phyloP scores from a whole-genome alignment of 805 yeast species.

The Metschnikowia noctiluminum region DNA sequence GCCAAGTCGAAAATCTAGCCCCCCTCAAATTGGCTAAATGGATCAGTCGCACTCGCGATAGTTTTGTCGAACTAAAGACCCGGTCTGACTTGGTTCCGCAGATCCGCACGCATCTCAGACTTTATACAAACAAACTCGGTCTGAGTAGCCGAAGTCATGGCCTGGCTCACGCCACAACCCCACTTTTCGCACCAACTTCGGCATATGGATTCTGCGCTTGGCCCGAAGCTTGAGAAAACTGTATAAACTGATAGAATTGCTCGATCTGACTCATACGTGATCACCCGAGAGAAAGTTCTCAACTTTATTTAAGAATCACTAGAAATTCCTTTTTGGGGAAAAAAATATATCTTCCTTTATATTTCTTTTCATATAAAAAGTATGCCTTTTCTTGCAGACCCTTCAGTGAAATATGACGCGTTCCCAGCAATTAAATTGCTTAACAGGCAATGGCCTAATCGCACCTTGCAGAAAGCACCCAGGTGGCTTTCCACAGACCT shows the following conservation, averaged over 20 bases:
- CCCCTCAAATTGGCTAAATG: too few relatives aligned
- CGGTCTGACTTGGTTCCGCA: too few relatives aligned
- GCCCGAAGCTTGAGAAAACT: neutral
- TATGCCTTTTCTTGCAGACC: slow-evolving; percentile 46
- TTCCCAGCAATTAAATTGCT: slow-evolving; percentile 56
- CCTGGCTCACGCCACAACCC: slow-evolving; percentile 4
- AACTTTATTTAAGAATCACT: too few relatives aligned
- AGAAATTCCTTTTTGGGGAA: too few relatives aligned
- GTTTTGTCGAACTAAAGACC: too few relatives aligned
- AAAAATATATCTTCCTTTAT: too few relatives aligned
- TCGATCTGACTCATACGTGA: slow-evolving; percentile 3
- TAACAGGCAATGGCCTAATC: slow-evolving; percentile 69
- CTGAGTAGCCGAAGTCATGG: slow-evolving; percentile 1
- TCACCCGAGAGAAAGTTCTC: neutral
- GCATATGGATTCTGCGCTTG: neutral
- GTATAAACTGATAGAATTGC: slow-evolving; percentile 2
- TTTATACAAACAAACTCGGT: too few relatives aligned
- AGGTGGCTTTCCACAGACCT: slow-evolving; percentile 82
- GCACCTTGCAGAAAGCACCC: slow-evolving; percentile 58
- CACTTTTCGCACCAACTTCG: slow-evolving; percentile 6
- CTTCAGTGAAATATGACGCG: slow-evolving; percentile 57
- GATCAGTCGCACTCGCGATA: too few relatives aligned
- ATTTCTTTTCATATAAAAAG: neutral
- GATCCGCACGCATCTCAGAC: too few relatives aligned
- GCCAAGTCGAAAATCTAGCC: too few relatives aligned